phyloP scores from a whole-genome alignment of 108 stramenopile species.

The Cyclotella baltica region DNA sequence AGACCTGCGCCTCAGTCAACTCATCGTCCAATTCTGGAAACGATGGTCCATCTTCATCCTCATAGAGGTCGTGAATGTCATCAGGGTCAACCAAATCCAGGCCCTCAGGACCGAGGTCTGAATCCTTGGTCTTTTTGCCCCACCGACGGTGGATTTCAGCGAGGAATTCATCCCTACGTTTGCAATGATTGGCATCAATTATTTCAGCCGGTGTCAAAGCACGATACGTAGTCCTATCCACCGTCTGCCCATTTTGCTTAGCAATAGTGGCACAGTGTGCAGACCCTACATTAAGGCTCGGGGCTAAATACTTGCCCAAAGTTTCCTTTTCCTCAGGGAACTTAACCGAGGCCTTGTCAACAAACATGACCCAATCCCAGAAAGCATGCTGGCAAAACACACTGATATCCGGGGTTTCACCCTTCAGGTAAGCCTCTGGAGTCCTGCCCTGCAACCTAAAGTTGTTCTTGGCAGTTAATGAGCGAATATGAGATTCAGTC shows the following conservation, averaged over 20 bases:
- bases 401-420: constrained; percentile 56
- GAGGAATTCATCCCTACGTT: background rate
- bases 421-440: constrained; percentile 32
- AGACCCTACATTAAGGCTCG: constrained; percentile 19
- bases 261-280: no score
- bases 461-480: constrained; percentile 29
- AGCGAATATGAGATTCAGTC: constrained; percentile 21
- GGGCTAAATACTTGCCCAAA: constrained; percentile 45
- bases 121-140: background rate
- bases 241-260: constrained; percentile 25
- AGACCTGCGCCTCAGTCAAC: background rate
- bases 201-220: constrained; percentile 11
- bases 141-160: background rate
- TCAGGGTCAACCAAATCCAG: background rate
- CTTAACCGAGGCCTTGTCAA: background rate
- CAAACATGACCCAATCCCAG: constrained; percentile 48
- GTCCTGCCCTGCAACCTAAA: constrained; percentile 27
- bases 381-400: constrained; percentile 43
- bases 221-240: background rate
- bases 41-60: constrained; percentile 2
- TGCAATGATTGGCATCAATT: background rate
- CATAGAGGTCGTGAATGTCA: background rate
- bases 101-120: background rate
- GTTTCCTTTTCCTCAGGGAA: constrained; percentile 2
- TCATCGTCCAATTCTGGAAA: background rate